These are phyloP conservation scores for Talaromyces piceae DNA, from an alignment of 2,329 filamentous ascomycete species.

Conservation along the genomic window DNA sequence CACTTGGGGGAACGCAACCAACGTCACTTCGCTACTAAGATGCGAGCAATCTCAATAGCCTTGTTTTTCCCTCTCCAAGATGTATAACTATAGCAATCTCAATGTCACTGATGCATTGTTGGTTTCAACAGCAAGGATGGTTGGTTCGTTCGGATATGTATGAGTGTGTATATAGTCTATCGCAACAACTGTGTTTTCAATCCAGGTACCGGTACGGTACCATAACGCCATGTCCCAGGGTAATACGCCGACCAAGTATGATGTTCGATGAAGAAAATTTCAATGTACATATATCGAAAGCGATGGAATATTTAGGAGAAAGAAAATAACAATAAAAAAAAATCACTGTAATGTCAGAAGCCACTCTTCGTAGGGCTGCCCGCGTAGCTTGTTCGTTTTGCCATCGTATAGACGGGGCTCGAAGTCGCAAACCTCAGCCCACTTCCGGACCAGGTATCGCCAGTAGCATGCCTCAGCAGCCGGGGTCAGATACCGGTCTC, in stretches of 20 bases:
- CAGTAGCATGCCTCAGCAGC: constrained; percentile 51
- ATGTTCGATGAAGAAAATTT: not conserved
- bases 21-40: too few relatives aligned
- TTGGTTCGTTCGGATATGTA: not conserved
- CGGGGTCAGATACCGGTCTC: constrained; percentile 48
- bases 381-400: constrained; percentile 25
- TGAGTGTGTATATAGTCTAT: not conserved
- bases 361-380: constrained; percentile 36
- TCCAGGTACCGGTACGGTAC: not conserved
- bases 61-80: not conserved
- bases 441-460: constrained; percentile 39
- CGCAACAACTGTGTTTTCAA: not conserved
- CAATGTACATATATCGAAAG: too few relatives aligned
- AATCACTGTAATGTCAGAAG: constrained; percentile 19
- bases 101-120: not conserved
- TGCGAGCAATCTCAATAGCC: too few relatives aligned
- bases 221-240: constrained; percentile 1
- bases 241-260: constrained; percentile 5
- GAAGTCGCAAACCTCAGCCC: constrained; percentile 34
- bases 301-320: too few relatives aligned
- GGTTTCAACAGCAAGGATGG: too few relatives aligned
- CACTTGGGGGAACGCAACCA: too few relatives aligned
- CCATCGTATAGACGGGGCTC: constrained; percentile 31
- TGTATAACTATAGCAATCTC: not conserved
- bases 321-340: too few relatives aligned